Evolutionary conservation across 768 basidiomycete species (phyloP), one percentile per base, ranked within the genome.

Genomic region (Exsudoporus frostii): DNA sequence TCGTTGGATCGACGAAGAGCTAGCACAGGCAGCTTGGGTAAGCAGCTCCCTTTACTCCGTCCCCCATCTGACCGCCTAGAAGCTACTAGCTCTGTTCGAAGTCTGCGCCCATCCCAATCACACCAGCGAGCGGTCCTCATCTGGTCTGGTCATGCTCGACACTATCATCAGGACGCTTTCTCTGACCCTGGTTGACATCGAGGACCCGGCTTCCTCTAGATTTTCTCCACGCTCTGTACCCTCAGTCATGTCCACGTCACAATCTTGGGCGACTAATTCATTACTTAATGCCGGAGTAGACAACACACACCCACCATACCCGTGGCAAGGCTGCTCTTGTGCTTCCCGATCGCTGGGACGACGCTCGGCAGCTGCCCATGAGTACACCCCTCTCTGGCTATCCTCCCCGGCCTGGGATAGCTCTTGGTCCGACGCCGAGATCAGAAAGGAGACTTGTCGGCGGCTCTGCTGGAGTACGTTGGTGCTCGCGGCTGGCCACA

Each of bases 21-120:
- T 90, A 7, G 86, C 83, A 13, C 85, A 90, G 68, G 85, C 87
- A 34, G 84, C 86, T 50, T 90, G 85, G 85, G 88, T 88, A 65
- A 59, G 80, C 57, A n/a, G 1, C 2, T 44, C 30, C 33, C 36
- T 20, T 46, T 48, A 9, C 24, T 49, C 55, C 8, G 22, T 37
- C 50, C 8, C 45, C 55, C 22, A 45, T 54, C 55, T 58, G 47
- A 58, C 30, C 51, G 2, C 33, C 45, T 25, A 7, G 50, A 51
- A 89, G 88, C 67, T 91, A 33, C 68, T 90, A 37, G 79, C 88
- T 11, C 69, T 88, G 56, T 90, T 90, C 56, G 86, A 90, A 64
- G 69, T 88, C 51, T 87, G 82, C 55, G 78, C 84, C 0, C 86
- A 90, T 65, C 88, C 87, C 11, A 60, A 73, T 41, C 80, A 86